These are phyloP conservation scores for Cercospora beticola DNA, from an alignment of 2,329 filamentous ascomycete species.

Conservation along the genomic window DNA sequence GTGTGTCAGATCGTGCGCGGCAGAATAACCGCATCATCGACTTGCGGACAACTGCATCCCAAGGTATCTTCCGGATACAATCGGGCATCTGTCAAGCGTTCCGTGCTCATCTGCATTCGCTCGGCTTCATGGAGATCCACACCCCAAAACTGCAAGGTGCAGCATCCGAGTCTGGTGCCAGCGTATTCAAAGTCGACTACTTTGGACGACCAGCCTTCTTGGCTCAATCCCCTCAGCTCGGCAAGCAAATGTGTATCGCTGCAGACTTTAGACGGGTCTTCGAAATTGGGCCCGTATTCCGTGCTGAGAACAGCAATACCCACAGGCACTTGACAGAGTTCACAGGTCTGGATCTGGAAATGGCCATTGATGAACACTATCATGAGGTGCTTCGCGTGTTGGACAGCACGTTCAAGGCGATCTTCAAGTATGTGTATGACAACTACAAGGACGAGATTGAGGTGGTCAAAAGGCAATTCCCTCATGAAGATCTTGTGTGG, in stretches of 20 bases:
- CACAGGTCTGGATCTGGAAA: constrained; percentile 88
- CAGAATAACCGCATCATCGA: constrained; percentile 78
- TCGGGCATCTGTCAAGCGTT: constrained; percentile 78
- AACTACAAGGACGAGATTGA: constrained; percentile 72
- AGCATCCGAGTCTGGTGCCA: constrained; percentile 86
- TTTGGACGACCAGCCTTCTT: constrained; percentile 85
- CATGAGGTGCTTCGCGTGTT: constrained; percentile 80
- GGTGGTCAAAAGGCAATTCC: constrained; percentile 77
- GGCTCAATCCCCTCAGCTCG: constrained; percentile 86
- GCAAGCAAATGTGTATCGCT: constrained; percentile 90
- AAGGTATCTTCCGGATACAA: constrained; percentile 84
- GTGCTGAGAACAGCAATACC: constrained; percentile 93
- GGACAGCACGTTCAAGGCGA: constrained; percentile 76
- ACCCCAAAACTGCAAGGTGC: constrained; percentile 88
- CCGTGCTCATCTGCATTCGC: constrained; percentile 69
- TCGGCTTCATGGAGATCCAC: constrained; percentile 88
- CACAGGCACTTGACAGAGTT: constrained; percentile 93
- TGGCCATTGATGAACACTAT: constrained; percentile 86
- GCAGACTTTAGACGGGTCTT: constrained; percentile 88
- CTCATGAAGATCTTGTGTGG: constrained; percentile 83
- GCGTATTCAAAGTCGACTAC: constrained; percentile 89
- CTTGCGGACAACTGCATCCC: constrained; percentile 79
- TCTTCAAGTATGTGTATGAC: constrained; percentile 70
- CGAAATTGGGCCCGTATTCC: constrained; percentile 86
- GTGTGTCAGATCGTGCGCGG: constrained; percentile 71